phyloP scores from a whole-genome alignment of 768 basidiomycete genomes.

The Royoungia palumana region DNA sequence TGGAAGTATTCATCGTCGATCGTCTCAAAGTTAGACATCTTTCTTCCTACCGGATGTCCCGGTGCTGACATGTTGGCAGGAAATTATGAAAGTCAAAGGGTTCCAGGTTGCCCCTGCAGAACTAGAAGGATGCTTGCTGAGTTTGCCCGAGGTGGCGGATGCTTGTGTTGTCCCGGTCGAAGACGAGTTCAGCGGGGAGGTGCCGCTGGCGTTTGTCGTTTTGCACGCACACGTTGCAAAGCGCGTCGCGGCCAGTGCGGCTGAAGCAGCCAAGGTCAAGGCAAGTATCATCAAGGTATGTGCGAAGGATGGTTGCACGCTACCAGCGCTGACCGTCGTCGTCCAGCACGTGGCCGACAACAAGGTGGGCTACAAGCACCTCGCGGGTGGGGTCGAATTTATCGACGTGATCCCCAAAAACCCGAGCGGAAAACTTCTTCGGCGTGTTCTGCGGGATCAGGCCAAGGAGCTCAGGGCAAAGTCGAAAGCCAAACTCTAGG shows the following conservation, averaged over 20 bases:
- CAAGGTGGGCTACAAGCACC: conserved; percentile 56
- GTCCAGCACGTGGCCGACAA: conserved; percentile 50
- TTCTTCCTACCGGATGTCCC: neutral
- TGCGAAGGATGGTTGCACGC: neutral
- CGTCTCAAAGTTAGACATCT: conserved; percentile 49
- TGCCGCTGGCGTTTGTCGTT: conserved; percentile 67
- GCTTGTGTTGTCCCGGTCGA: conserved; percentile 63
- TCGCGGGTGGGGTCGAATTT: conserved; percentile 59
- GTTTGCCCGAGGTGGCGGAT: conserved; percentile 56
- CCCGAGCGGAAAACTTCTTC: conserved; percentile 57
- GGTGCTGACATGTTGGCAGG: conserved; percentile 34
- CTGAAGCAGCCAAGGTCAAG: conserved; percentile 36
- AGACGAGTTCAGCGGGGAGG: conserved; percentile 70
- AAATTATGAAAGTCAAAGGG: conserved; percentile 66
- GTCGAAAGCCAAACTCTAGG: conserved; percentile 25
- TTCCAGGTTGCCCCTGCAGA: conserved; percentile 77
- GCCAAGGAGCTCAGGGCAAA: conserved; percentile 33
- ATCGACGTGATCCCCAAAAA: conserved; percentile 56
- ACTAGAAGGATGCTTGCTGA: conserved; percentile 62
- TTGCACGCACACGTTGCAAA: conserved; percentile 41
- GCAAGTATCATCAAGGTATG: conserved; percentile 48
- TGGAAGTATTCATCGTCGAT: conserved; percentile 60
- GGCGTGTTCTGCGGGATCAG: conserved; percentile 50
- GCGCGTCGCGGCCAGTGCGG: conserved; percentile 30
- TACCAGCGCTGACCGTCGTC: neutral